Base-by-base conservation (phyloP, 192 early-diverging fungal species). In the Oehlia diaphana region DNA sequence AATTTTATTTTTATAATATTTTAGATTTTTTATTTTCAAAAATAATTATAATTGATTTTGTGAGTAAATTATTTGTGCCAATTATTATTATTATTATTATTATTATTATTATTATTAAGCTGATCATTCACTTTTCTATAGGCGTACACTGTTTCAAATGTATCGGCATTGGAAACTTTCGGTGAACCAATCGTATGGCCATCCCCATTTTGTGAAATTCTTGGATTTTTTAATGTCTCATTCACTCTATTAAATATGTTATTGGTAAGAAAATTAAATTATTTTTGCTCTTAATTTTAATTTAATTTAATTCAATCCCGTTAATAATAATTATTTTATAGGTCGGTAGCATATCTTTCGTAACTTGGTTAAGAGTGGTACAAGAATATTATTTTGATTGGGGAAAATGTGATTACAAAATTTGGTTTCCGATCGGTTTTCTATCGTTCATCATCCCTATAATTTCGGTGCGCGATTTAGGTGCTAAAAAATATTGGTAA, bases 321-420 rank as follows among this genome's bases (percentile, higher is more conserved):
- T 9, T 44, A 10, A 9, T 0, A 9, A 44, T 44, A 31, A 31
- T 31, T 31, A 31, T 31, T 42, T 42, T 42, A 47, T 47, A 47
- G 44, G 44, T 47, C n/a, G 67, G 33, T 21, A 9, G 8, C 39
- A 69, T 69, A 9, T 13, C 67, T 13, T 2, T 69, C 4, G 44
- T 39, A 16, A 69, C 67, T 39, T 69, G 67, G 67, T 37, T 69
- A 2, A 37, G 67, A 21, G 67, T 69, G 13, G 67, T 69, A 35
- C 3, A 19, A 39, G 67, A 69, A 69, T 14, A 4, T 16, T 9
- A 9, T n/a, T 35, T 37, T 42, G 16, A 69, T 8, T 69, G 28
- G 8, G 67, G 67, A 39, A 69, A n/a, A 39, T 69, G 8, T 39
- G 67, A 69, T 69, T 69, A 69, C 8, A 69, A 69, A 42, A 14